These are phyloP conservation scores for Tilletiopsis washingtonensis DNA, from an alignment of 1,284 basidiomycete genomes.

Conservation along the genomic window DNA sequence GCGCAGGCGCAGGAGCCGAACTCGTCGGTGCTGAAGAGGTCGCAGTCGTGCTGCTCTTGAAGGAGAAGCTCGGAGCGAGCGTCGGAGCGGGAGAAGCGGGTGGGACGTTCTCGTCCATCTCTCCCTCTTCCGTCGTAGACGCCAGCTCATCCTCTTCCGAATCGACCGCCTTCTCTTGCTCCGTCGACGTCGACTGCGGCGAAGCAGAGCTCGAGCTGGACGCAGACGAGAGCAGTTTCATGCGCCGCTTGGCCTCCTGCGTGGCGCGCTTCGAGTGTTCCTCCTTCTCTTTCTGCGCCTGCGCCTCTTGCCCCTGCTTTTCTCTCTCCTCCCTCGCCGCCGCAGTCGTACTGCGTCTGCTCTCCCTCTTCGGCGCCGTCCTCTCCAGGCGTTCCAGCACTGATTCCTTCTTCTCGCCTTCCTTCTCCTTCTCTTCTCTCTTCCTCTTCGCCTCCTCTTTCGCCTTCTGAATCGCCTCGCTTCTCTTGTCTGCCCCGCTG, in stretches of 20 bases:
- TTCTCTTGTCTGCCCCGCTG: background rate
- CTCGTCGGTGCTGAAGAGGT: background rate
- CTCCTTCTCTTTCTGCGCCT: background rate
- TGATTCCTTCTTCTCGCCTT: conserved; percentile 20
- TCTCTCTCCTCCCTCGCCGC: conserved; percentile 12
- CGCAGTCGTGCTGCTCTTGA: background rate
- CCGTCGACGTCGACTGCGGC: no score
- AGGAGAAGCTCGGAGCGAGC: background rate
- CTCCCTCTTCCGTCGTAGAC: no score
- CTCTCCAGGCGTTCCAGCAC: conserved; percentile 34
- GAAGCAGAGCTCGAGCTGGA: no score
- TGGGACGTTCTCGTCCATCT: no score
- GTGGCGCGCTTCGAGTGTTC: conserved; percentile 12
- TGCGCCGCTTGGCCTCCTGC: conserved; percentile 23
- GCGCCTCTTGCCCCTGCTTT: background rate
- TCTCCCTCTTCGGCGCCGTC: conserved; percentile 18
- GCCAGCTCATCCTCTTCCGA: background rate
- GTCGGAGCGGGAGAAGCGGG: background rate
- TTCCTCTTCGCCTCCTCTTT: conserved; percentile 1
- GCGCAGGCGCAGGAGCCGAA: no score
- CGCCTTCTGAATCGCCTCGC: background rate
- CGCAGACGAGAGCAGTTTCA: no score
- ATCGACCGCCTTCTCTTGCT: background rate
- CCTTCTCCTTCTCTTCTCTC: conserved; percentile 15
- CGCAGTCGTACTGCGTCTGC: background rate